Base-by-base conservation (phyloP, 257 asterid genomes). In the Lavandula angustifolia region DNA sequence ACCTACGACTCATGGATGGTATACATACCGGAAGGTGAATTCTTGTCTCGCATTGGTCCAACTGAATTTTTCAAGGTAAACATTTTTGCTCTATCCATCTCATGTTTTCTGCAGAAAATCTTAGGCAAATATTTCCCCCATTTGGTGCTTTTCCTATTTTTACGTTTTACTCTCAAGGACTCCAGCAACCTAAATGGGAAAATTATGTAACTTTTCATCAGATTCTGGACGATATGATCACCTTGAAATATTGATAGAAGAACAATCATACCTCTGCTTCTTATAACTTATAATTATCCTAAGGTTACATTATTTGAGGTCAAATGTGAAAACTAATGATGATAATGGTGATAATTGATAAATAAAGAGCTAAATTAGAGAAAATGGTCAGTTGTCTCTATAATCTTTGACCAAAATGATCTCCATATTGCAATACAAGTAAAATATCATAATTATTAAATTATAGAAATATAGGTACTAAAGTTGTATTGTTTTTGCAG, bases 1-100 rank as follows among this genome's bases (percentile, higher is more conserved):
- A 73, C 72, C 29, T 89, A 92, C 60, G 96, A 92, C 78, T 89
- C 96, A 7, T 92, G 98, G 98, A 92, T 84, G 97, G 97, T 92
- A 13, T 84, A 79, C 73, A 59, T 92, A 73, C 98, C 98, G 3
- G 98, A 92, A 81, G 98, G 96, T 51, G 98, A 92, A 69, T 92
- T 92, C 80, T 76, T 89, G 79, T 92, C 98, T 12, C 95, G 97
- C 63, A 92, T 92, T 70, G 98, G 98, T 41, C 97, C 97, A 22
- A 92, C 97, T 1, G 97, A 89, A 11, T 92, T 92, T 78, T 89
- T 76, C 72, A 88, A 89, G 95, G 98, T 88, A 64, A 77, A 40
- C 58, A 54, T 60, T 46, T 48, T 22, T 41, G 41, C 50, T 48
- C 52, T 41, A 64, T 12, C 16, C 53, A 41, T 58, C 51, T 73